A percentile compares a stretch with the other conserved stretches of the same genome.
phyloP scores from a whole-genome alignment of 140 eudicot species.

The Ambrosia hybrid region DNA sequence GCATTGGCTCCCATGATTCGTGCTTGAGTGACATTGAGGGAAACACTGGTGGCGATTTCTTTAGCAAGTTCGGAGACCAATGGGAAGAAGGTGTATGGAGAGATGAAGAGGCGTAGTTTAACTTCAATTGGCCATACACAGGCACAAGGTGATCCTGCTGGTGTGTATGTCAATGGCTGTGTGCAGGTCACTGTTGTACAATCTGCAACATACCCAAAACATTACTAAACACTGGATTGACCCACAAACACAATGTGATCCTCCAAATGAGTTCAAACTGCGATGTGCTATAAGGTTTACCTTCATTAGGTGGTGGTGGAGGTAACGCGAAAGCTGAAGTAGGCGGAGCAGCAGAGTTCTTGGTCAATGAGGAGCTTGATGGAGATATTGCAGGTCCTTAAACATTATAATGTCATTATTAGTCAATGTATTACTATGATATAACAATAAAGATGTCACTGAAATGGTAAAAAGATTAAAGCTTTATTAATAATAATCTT shows the following conservation, averaged over 20 bases:
- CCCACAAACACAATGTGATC: neutral
- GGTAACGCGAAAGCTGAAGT: conserved; percentile 59
- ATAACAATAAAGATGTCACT: neutral
- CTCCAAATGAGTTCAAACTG: neutral
- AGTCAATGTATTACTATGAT: no score
- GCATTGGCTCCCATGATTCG: conserved; percentile 94
- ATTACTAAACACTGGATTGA: neutral
- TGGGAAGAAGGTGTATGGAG: conserved; percentile 78
- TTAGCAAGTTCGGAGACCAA: conserved; percentile 75
- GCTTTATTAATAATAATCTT: conserved; percentile 20
- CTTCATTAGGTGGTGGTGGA: conserved; percentile 89
- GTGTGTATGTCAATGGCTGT: conserved; percentile 82
- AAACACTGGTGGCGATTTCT: conserved; percentile 58
- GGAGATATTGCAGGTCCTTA: conserved; percentile 58
- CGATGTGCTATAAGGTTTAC: conserved; percentile 26
- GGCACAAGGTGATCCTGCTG: conserved; percentile 78
- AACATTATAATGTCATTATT: neutral
- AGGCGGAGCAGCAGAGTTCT: conserved; percentile 46
- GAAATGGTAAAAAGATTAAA: conserved; percentile 10
- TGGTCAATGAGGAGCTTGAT: conserved; percentile 33
- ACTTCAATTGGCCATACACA: conserved; percentile 96
- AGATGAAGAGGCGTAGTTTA: conserved; percentile 47
- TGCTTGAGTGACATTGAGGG: conserved; percentile 73
- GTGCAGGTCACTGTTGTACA: conserved; percentile 77
- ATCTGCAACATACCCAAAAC: conserved; percentile 47